phyloP scores from a whole-genome alignment of 2,329 filamentous ascomycete genomes.

The Zymoseptoria tritici region DNA sequence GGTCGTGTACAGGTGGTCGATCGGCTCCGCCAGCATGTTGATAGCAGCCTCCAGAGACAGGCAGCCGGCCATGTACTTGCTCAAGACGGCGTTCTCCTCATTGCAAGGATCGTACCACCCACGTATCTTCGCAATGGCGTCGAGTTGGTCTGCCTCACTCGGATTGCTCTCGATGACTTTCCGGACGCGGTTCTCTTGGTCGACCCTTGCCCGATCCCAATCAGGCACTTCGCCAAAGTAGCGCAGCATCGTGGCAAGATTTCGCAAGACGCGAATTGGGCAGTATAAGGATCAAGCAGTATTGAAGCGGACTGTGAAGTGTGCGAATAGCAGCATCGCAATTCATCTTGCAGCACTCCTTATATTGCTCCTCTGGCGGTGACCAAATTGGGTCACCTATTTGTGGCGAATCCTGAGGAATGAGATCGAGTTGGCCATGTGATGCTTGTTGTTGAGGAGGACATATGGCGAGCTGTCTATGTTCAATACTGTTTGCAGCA shows the following conservation, averaged over 20 bases:
- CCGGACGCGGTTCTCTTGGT: not conserved
- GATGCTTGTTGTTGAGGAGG: not conserved
- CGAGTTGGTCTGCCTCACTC: conserved; percentile 22
- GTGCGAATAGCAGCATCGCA: not conserved
- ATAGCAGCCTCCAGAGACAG: not conserved
- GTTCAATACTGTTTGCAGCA: no score
- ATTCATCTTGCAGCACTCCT: not conserved
- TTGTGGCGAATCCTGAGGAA: not conserved
- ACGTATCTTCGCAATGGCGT: conserved; percentile 26
- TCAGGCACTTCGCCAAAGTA: not conserved
- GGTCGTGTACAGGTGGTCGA: conserved; percentile 21
- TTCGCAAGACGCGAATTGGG: not conserved
- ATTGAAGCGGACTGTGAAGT: not conserved
- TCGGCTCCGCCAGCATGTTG: conserved; percentile 20
- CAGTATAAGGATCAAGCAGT: not conserved
- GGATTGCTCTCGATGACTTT: conserved; percentile 16
- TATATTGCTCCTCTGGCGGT: not conserved
- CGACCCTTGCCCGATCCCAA: not conserved
- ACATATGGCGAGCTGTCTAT: not conserved
- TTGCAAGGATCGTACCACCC: conserved; percentile 25
- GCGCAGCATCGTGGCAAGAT: not conserved
- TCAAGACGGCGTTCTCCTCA: not conserved
- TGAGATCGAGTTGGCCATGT: not conserved
- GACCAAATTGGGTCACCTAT: not conserved
- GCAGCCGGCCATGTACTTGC: not conserved